These are phyloP conservation scores for Parastagonospora nodorum DNA, from an alignment of 2,329 filamentous ascomycete species.

Conservation along the genomic window DNA sequence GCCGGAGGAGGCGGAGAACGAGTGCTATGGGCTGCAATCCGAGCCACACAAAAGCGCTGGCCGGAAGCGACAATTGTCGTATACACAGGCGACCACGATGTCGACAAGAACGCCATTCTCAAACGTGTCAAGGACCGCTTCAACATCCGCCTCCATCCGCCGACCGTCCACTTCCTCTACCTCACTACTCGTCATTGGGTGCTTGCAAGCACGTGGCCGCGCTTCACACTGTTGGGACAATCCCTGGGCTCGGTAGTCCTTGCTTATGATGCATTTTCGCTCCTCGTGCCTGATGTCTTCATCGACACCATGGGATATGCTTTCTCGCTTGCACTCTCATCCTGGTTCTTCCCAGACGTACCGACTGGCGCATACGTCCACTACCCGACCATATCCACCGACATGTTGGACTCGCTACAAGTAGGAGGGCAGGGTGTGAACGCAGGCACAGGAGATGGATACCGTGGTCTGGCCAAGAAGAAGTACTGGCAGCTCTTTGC, in stretches of 20 bases:
- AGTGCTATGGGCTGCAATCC: constrained; percentile 94
- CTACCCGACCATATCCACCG: constrained; percentile 97
- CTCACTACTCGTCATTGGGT: constrained; percentile 87
- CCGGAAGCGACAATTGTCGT: constrained; percentile 88
- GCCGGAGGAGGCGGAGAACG: constrained; percentile 94
- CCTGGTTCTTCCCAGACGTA: constrained; percentile 77
- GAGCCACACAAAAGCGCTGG: constrained; percentile 86
- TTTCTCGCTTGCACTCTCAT: constrained; percentile 82
- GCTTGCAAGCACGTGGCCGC: constrained; percentile 83
- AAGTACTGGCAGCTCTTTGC: constrained; percentile 89
- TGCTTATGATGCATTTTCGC: constrained; percentile 89
- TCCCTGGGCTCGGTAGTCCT: constrained; percentile 86
- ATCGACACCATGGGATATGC: constrained; percentile 99
- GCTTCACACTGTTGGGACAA: constrained; percentile 92
- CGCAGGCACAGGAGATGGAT: constrained; percentile 77
- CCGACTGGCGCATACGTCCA: constrained; percentile 95
- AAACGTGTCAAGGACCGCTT: constrained; percentile 79
- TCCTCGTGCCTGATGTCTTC: constrained; percentile 91
- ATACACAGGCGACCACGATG: constrained; percentile 94
- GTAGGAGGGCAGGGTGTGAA: constrained; percentile 72
- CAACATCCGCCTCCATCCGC: constrained; percentile 85
- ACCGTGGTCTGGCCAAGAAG: constrained; percentile 73
- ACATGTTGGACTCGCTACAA: constrained; percentile 83
- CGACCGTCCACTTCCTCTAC: constrained; percentile 86
- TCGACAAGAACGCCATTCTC: constrained; percentile 79